Evolutionary conservation across 345 rosid genomes (phyloP).

Genomic region (Adansonia digitata): DNA sequence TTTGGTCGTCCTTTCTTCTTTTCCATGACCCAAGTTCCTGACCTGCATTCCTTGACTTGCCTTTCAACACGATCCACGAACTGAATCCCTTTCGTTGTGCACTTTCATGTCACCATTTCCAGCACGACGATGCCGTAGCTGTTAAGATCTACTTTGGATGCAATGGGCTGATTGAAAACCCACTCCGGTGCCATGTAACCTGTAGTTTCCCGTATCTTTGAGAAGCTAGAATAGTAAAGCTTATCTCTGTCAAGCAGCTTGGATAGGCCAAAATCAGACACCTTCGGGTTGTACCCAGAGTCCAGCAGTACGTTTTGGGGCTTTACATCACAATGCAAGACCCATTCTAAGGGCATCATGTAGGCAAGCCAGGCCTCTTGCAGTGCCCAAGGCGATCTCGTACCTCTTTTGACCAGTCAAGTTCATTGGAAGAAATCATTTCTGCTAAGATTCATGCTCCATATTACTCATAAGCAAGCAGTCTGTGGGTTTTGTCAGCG

Average conservation of each 20-base stretch:
- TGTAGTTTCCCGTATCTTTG: slow-evolving; percentile 23
- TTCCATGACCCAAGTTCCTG: no score
- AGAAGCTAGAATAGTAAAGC: neutral
- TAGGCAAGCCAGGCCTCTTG: slow-evolving; percentile 31
- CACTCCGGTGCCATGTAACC: slow-evolving; percentile 35
- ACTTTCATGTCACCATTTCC: slow-evolving; percentile 27
- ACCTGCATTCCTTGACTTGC: neutral
- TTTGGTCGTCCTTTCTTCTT: no score
- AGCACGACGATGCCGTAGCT: slow-evolving; percentile 36
- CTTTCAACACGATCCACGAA: neutral
- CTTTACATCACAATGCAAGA: slow-evolving; percentile 30
- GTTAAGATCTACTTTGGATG: slow-evolving; percentile 40
- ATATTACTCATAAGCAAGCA: neutral
- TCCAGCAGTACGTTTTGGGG: slow-evolving; percentile 27
- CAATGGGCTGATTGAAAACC: slow-evolving; percentile 21
- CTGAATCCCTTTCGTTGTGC: no score
- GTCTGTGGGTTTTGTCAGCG: neutral
- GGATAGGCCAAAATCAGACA: slow-evolving; percentile 24
- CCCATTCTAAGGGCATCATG: slow-evolving; percentile 34
- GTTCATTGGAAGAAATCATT: neutral
- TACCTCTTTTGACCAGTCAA: slow-evolving; percentile 22
- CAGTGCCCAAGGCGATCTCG: slow-evolving; percentile 22
- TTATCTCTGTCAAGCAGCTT: slow-evolving; percentile 10
- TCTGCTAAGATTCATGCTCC: slow-evolving; percentile 10
- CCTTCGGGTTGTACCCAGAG: slow-evolving; percentile 13